Percentiles rank a stretch among this genome's conserved stretches.
phyloP scores from a whole-genome alignment of 345 rosid genomes.

The Eutrema yunnanense region DNA sequence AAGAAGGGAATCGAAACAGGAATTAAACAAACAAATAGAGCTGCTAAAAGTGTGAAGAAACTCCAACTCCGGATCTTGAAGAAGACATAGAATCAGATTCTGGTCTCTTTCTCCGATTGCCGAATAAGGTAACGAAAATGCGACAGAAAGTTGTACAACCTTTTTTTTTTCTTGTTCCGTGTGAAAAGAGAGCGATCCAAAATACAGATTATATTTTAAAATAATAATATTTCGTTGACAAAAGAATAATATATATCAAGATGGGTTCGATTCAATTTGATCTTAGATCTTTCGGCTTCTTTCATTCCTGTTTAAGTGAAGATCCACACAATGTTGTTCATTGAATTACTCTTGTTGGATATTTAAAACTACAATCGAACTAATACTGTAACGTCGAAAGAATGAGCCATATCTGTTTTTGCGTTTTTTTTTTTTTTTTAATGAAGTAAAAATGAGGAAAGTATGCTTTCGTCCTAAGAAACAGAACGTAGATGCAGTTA shows the following conservation, averaged over 20 bases:
- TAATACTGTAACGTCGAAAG: too few relatives aligned
- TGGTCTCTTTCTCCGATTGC: not conserved
- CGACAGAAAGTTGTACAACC: not conserved
- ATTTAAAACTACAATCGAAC: too few relatives aligned
- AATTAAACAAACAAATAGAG: constrained; percentile 16
- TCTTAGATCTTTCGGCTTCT: too few relatives aligned
- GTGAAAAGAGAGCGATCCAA: not conserved
- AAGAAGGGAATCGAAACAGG: not conserved
- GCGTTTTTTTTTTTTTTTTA: too few relatives aligned
- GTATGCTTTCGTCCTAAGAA: not conserved
- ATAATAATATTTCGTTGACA: not conserved
- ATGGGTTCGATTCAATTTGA: not conserved
- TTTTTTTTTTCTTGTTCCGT: not conserved
- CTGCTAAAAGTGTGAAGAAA: not conserved
- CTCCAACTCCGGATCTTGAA: constrained; percentile 39
- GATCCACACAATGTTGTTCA: too few relatives aligned
- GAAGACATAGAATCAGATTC: not conserved
- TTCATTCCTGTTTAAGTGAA: too few relatives aligned
- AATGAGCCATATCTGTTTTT: too few relatives aligned
- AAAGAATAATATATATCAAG: not conserved
- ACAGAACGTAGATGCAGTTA: not conserved
- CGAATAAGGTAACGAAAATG: not conserved
- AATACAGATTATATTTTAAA: not conserved
- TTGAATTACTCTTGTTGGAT: too few relatives aligned
- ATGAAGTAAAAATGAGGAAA: not conserved